These are phyloP conservation scores for Liquidambar formosana DNA, from an alignment of 164 flowering plant species.

Conservation along the genomic window DNA sequence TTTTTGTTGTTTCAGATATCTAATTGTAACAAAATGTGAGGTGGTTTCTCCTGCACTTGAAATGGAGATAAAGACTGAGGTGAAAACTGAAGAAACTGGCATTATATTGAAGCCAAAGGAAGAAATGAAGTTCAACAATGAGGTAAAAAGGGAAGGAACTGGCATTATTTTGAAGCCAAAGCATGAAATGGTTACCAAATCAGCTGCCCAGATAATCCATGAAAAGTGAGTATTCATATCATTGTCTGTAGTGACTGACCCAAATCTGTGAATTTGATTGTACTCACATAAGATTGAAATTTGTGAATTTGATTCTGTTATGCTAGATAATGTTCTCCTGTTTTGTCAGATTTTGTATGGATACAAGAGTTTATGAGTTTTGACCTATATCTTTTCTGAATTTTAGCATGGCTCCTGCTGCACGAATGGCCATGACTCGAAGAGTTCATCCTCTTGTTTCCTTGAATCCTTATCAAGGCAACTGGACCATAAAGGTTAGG, in stretches of 20 bases:
- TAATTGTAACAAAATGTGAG: slow-evolving; percentile 70
- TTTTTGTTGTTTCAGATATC: slow-evolving; percentile 34
- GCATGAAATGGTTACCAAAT: slow-evolving; percentile 69
- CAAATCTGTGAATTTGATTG: neutral
- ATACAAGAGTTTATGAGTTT: neutral
- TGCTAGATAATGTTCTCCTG: too few species aligned
- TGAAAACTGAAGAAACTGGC: slow-evolving; percentile 34
- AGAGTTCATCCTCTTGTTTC: slow-evolving; percentile 89
- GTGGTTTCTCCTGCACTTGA: slow-evolving; percentile 82
- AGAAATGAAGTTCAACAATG: slow-evolving; percentile 19
- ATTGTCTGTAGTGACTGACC: neutral
- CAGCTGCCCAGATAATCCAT: slow-evolving; percentile 82
- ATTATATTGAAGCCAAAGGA: slow-evolving; percentile 31
- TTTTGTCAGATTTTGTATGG: too few species aligned
- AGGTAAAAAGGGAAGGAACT: slow-evolving; percentile 26
- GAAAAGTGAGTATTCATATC: slow-evolving; percentile 62
- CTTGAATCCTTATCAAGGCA: slow-evolving; percentile 92
- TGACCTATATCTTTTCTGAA: neutral
- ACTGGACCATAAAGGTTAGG: slow-evolving; percentile 87
- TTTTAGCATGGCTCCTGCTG: slow-evolving; percentile 80
- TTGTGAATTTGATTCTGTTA: too few species aligned
- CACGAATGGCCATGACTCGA: slow-evolving; percentile 86
- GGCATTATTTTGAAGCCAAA: slow-evolving; percentile 77
- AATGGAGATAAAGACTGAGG: slow-evolving; percentile 50
- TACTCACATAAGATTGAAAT: too few species aligned